A percentile compares a stretch with the other conserved stretches of the same genome.
These are phyloP conservation scores for Bipolaris bicolor DNA, from an alignment of 2,329 filamentous ascomycete genomes.

Conservation along the genomic window DNA sequence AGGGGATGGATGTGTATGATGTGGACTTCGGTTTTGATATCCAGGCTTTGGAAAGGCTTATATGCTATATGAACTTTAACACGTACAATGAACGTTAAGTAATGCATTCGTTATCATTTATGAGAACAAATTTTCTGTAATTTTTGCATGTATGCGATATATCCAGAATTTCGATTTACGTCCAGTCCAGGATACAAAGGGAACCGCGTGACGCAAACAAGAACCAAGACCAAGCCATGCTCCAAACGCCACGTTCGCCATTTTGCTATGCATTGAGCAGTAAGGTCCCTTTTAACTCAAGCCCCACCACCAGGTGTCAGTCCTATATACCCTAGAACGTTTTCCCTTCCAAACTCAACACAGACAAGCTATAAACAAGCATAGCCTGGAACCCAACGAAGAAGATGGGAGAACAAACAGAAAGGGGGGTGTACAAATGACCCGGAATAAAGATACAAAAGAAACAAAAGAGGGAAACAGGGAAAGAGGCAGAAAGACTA, in stretches of 20 bases:
- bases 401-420: neutral
- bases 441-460: neutral
- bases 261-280: too few relatives aligned
- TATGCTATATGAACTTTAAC: slow-evolving; percentile 1
- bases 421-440: neutral
- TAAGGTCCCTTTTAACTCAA: too few relatives aligned
- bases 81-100: neutral
- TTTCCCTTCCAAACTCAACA: too few relatives aligned
- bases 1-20: neutral
- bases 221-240: too few relatives aligned
- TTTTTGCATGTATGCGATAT: neutral
- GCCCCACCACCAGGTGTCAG: too few relatives aligned
- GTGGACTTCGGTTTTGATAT: slow-evolving; percentile 9
- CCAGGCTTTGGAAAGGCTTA: slow-evolving; percentile 5
- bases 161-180: neutral
- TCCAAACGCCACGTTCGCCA: too few relatives aligned
- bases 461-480: neutral
- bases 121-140: neutral
- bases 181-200: too few relatives aligned
- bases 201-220: too few relatives aligned
- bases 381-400: neutral
- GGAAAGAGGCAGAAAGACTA: slow-evolving; percentile 2
- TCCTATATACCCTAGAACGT: too few relatives aligned
- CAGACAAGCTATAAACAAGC: too few relatives aligned
- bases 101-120: slow-evolving; percentile 8